phyloP scores from a whole-genome alignment of 2,329 filamentous ascomycete genomes.

The Fusarium chuoi region DNA sequence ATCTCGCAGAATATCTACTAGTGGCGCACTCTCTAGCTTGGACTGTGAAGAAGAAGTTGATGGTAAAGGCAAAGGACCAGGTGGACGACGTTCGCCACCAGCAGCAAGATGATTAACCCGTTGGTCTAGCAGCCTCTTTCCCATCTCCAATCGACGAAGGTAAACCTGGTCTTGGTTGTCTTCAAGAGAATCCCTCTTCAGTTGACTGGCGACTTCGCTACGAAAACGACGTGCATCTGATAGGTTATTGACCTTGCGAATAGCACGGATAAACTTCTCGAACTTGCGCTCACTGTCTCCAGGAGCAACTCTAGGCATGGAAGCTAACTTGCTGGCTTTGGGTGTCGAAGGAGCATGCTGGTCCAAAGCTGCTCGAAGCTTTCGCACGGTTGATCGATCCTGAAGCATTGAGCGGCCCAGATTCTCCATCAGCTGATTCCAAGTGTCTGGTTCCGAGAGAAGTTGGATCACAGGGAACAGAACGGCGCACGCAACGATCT shows the following conservation, averaged over 20 bases:
- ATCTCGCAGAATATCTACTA: constrained; percentile 89
- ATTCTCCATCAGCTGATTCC: constrained; percentile 96
- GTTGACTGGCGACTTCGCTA: constrained; percentile 90
- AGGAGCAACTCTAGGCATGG: constrained; percentile 82
- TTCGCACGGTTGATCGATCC: constrained; percentile 93
- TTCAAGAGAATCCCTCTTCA: constrained; percentile 83
- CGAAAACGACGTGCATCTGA: constrained; percentile 93
- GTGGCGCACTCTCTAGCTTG: constrained; percentile 76
- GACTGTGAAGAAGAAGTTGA: constrained; percentile 58
- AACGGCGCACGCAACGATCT: constrained; percentile 94
- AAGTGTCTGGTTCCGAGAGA: constrained; percentile 91
- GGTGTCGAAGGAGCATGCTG: constrained; percentile 89
- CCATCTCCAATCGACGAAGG: constrained; percentile 88
- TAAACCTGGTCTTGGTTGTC: constrained; percentile 88
- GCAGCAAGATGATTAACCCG: constrained; percentile 84
- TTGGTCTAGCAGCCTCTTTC: constrained; percentile 89
- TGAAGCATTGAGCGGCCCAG: constrained; percentile 88
- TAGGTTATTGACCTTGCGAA: constrained; percentile 87
- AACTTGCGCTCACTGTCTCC: constrained; percentile 92
- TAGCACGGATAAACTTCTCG: constrained; percentile 91
- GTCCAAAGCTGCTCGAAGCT: constrained; percentile 89
- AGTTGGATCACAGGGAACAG: constrained; percentile 82
- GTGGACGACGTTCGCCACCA: constrained; percentile 63
- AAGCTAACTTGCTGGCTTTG: constrained; percentile 69
- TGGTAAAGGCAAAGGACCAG: constrained; percentile 37